Percentiles rank a stretch among this genome's conserved stretches.
Conservation (phyloP, 768 basidiomycete species). For the Amanita pseudoporphyria region DNA sequence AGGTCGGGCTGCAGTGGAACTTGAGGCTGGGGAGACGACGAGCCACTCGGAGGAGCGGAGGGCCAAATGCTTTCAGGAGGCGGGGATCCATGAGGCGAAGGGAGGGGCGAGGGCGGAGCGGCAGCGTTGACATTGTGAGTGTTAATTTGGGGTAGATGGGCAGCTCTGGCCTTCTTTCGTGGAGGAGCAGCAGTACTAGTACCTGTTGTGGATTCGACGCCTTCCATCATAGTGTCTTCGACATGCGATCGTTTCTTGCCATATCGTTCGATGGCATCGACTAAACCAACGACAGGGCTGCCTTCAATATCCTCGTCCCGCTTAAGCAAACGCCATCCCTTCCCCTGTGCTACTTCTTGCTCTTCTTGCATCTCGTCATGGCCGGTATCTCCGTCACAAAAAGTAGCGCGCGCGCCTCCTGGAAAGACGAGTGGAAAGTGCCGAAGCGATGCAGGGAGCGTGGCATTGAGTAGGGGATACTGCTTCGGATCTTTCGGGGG, state of each 20-base stretch:
- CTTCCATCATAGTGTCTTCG: constrained; percentile 43
- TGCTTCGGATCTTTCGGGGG: constrained; percentile 71
- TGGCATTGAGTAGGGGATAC: constrained; percentile 71
- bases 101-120: constrained; percentile 76
- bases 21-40: constrained; percentile 59
- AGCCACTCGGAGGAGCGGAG: constrained; percentile 71
- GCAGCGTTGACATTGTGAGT: constrained; percentile 61
- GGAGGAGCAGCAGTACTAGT: constrained; percentile 46
- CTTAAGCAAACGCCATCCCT: constrained; percentile 69
- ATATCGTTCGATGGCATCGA: constrained; percentile 78
- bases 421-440: constrained; percentile 75
- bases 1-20: no score
- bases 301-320: constrained; percentile 48
- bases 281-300: constrained; percentile 49
- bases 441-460: constrained; percentile 62
- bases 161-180: constrained; percentile 67
- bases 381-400: constrained; percentile 58
- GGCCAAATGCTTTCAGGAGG: constrained; percentile 71
- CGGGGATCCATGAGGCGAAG: constrained; percentile 80
- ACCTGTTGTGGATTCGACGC: constrained; percentile 32
- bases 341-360: constrained; percentile 52
- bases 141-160: constrained; percentile 49
- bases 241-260: constrained; percentile 76
- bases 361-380: constrained; percentile 66
- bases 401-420: constrained; percentile 71